Evolutionary conservation across 805 yeast species (phyloP), one percentile per base, ranked within the genome.

Genomic region (Kodamaea nitidulidarum): DNA sequence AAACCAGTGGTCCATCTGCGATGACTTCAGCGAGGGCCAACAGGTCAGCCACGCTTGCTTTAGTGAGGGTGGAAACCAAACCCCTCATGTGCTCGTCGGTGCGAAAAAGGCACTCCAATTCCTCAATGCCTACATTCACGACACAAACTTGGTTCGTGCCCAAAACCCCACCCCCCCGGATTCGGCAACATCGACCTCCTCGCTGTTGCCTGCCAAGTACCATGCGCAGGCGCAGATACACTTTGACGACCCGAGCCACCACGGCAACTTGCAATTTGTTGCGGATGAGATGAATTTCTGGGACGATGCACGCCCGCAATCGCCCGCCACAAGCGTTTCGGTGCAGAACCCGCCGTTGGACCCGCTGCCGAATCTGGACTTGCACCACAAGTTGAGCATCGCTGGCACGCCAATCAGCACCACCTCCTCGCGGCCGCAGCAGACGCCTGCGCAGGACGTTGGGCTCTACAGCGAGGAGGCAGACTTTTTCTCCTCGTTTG

Each of bases 11-110:
- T 80, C 85, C 1, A 80, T 83, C 17, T 84, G 91, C 59, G 91
- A 83, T 42, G 95, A 85, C 60, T 85, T 85, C 48, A 80, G 87
- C 42, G 93, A 84, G 51, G 90, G 86, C 10, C 88, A 82, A 51
- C 91, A 84, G 54, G 93, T 85, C 4, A 78, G 77, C 39, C 73
- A 71, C 42, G 91, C 93, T 0, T 78, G 67, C 53, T 64, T 70
- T 21, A 70, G 72, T 12, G 75, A 71, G 21, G 79, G 78, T 3
- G 85, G 86, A 2, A 67, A 78, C 3, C 72, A 74, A 15, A 67
- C 78, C 10, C 88, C 90, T 1, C 93, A 84, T 58, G 76, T 81
- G 2, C 60, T 84, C 28, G 80, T 76, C 16, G 93, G 91, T 1
- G 56, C 61, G 7, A 66, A 60, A 50, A 63, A 61, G 32, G 72